Conservation (phyloP, 768 basidiomycete species). For the Grammothele lineata region DNA sequence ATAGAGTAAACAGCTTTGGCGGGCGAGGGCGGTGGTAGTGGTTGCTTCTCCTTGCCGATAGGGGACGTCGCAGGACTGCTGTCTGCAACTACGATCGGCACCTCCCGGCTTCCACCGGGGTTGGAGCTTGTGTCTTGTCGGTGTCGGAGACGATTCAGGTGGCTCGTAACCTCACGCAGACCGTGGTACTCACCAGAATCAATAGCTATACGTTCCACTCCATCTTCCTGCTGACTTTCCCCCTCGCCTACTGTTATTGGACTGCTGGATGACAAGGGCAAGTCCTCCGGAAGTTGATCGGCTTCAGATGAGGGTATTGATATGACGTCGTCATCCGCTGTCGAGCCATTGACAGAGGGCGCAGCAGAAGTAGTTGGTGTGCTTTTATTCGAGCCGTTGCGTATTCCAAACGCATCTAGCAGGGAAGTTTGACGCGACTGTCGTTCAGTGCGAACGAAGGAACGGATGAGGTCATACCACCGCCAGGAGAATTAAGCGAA, state of each 20-base stretch:
- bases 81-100: constrained; percentile 41
- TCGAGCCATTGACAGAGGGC: constrained; percentile 8
- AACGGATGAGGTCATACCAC: not conserved
- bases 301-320: constrained; percentile 9
- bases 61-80: constrained; percentile 33
- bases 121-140: not conserved
- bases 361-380: constrained; percentile 5
- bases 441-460: too few species aligned
- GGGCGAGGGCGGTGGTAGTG: constrained; percentile 17
- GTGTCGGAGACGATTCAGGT: not conserved
- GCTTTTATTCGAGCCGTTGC: not conserved
- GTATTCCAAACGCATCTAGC: constrained; percentile 7
- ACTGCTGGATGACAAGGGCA: not conserved
- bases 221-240: not conserved
- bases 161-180: too few species aligned
- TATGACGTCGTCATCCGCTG: constrained; percentile 1
- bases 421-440: constrained; percentile 14
- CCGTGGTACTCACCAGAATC: not conserved
- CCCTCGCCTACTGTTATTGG: not conserved
- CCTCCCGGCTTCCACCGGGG: constrained; percentile 30
- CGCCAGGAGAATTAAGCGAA: not conserved
- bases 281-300: not conserved
- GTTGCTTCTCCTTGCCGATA: constrained; percentile 1
- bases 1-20: constrained; percentile 41
- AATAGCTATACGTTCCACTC: not conserved